These are phyloP conservation scores for Solanum bulbocastanum DNA, from an alignment of 257 asterid genomes.

Conservation along the genomic window DNA sequence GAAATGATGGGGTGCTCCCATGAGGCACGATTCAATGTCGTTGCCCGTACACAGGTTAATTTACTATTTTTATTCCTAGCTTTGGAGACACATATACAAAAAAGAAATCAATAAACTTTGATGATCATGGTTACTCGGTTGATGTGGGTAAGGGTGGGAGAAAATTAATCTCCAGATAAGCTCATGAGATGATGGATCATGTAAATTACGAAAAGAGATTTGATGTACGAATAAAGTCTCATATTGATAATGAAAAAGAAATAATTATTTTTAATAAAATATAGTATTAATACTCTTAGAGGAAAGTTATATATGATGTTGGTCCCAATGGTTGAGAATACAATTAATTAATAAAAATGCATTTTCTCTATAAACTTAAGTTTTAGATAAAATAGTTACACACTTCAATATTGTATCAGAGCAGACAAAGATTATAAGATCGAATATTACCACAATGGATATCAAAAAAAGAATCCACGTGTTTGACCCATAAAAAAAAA, in stretches of 20 bases:
- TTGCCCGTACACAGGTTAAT: background rate
- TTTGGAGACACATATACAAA: background rate
- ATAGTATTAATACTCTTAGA: too few species aligned
- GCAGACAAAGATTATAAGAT: rapidly evolving
- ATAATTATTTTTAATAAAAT: too few species aligned
- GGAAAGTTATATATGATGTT: background rate
- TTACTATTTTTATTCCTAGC: background rate
- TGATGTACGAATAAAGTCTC: background rate
- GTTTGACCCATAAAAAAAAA: background rate
- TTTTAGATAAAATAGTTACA: too few species aligned
- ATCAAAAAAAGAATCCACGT: too few species aligned
- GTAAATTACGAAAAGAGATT: background rate
- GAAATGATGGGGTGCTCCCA: too few species aligned
- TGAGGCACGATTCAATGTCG: too few species aligned
- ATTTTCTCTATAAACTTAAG: rapidly evolving
- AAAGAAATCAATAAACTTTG: background rate
- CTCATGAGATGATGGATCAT: background rate
- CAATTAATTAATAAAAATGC: too few species aligned
- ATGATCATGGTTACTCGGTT: background rate
- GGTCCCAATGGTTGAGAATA: background rate
- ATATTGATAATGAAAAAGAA: background rate
- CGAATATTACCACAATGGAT: too few species aligned
- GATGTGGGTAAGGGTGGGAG: background rate
- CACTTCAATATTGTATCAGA: too few species aligned
- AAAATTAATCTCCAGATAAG: background rate